These are phyloP conservation scores for Paraurostyla sp. DNA, from an alignment of 73 alveolate species.

Conservation along the genomic window DNA sequence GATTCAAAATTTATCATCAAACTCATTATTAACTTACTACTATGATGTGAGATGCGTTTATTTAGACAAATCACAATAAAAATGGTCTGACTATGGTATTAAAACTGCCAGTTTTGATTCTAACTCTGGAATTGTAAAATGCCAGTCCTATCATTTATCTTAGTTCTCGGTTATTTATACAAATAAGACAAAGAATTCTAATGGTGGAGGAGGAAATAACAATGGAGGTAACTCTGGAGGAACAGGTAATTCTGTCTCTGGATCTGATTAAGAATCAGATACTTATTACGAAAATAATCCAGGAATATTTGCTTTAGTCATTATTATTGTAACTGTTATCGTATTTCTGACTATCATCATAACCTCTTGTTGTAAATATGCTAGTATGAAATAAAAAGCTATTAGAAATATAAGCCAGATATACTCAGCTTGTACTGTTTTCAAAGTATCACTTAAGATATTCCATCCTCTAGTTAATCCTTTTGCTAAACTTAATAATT, in stretches of 20 bases:
- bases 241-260: neutral
- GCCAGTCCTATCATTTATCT: constrained; percentile 1
- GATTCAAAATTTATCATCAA: neutral
- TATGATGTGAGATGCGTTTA: neutral
- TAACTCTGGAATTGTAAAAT: neutral
- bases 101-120: neutral
- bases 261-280: neutral
- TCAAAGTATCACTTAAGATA: neutral
- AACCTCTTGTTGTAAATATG: neutral
- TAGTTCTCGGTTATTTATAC: neutral
- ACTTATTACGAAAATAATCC: neutral
- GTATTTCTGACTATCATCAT: neutral
- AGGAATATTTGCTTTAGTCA: neutral
- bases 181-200: neutral
- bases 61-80: neutral
- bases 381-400: too few relatives aligned
- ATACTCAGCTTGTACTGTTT: neutral
- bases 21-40: neutral
- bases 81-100: neutral
- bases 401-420: neutral
- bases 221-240: neutral
- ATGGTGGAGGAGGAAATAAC: neutral
- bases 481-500: neutral
- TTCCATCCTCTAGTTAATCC: neutral
- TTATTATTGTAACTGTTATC: neutral